Evolutionary conservation across 192 early-diverging fungal genomes (phyloP), one percentile per base, ranked within the genome.

Genomic region (Podila minutissima): DNA sequence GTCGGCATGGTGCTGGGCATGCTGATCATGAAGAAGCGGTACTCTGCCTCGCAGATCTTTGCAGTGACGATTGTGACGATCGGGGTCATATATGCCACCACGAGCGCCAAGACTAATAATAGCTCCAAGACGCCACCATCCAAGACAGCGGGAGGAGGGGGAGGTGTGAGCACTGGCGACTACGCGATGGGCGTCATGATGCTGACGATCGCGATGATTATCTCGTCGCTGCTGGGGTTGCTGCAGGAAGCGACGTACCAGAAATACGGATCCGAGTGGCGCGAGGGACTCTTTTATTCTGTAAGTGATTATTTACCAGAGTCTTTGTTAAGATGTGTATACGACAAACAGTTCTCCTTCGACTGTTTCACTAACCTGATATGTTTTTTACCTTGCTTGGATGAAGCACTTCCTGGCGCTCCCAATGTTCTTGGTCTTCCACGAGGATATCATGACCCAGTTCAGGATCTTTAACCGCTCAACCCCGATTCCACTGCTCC

Each of bases 211-310:
- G 94, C 94, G 8, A 87, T 97, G 71, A 76, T 94, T 20, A 66
- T 96, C 19, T 93, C 95, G 0, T 92, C 92, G 37, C 65, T 94
- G 19, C 89, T 97, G 69, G 96, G 96, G 0, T 85, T 96, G 63
- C 90, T 90, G 63, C 96, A 97, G 74, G 95, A 97, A 71, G 38
- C 84, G 0, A 95, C 93, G 19, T 96, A 96, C 69, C 70, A 82
- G 13, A 89, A 85, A 53, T 96, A 94, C 59, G 93, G 94, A 20
- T 89, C 91, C 32, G 88, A 92, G 59, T 97, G 96, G 96, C 86
- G 90, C 20, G 96, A 97, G 75, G 95, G 93, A 1, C 82, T 97
- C 22, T 97, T 97, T 75, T 97, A 97, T 67, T 92, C 89, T 7
- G 89, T 90, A 82, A 74, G 83, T 63, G 13, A 24, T 15, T 53